Conservation (phyloP, 1,284 basidiomycete species). For the Meripilus lineatus region DNA sequence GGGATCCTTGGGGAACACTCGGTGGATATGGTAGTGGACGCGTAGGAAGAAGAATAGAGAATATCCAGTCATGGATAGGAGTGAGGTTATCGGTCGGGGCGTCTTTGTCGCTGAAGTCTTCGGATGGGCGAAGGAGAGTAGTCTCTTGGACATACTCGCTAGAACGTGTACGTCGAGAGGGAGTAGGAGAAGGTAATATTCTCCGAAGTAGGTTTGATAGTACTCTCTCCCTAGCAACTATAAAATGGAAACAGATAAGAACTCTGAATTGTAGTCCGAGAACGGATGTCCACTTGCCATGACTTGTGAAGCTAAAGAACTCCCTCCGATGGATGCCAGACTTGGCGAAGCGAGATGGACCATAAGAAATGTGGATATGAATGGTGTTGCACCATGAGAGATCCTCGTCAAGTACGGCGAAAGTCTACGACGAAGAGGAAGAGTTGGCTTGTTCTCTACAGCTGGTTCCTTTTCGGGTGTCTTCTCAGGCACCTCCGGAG, state of each 20-base stretch:
- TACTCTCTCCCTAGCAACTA: slow-evolving; percentile 47
- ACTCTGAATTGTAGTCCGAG: not conserved
- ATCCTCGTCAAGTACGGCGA: slow-evolving; percentile 34
- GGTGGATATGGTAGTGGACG: slow-evolving; percentile 60
- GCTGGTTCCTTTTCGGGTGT: too few relatives aligned
- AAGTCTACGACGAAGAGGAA: not conserved
- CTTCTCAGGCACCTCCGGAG: too few relatives aligned
- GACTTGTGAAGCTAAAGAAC: slow-evolving; percentile 55
- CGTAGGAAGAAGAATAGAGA: slow-evolving; percentile 42
- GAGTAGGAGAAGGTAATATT: slow-evolving; percentile 55
- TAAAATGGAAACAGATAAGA: not conserved
- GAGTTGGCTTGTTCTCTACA: too few relatives aligned
- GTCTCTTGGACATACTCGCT: not conserved
- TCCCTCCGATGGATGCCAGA: slow-evolving; percentile 62
- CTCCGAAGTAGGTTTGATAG: slow-evolving; percentile 64
- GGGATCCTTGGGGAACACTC: slow-evolving; percentile 41
- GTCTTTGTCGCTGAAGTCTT: not conserved
- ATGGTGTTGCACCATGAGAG: slow-evolving; percentile 54
- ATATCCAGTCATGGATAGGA: not conserved
- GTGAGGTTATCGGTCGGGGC: not conserved
- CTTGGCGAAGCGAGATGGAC: slow-evolving; percentile 69
- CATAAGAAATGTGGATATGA: slow-evolving; percentile 57
- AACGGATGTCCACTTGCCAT: slow-evolving; percentile 48
- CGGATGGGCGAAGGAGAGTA: not conserved
- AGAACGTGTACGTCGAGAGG: slow-evolving; percentile 38